These are phyloP conservation scores for Chenopodium formosanum DNA, from an alignment of 148 eudicot genomes.

Conservation along the genomic window DNA sequence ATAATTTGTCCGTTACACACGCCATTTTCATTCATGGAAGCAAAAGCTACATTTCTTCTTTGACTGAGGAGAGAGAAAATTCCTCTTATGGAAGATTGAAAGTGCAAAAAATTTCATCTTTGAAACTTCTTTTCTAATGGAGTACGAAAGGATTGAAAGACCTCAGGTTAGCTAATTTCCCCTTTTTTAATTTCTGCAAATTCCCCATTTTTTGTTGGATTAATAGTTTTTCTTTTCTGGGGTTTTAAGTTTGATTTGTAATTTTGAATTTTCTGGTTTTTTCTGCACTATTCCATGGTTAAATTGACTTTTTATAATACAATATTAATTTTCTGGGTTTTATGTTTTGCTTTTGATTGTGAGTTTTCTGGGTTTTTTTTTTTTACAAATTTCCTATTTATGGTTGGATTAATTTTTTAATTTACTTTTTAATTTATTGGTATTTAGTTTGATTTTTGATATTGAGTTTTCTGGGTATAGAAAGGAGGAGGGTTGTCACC, in stretches of 20 bases:
- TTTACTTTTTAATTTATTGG: background rate
- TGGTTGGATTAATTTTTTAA: background rate
- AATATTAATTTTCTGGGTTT: background rate
- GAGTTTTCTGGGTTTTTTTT: background rate
- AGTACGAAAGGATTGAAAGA: conserved; percentile 33
- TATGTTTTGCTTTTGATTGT: background rate
- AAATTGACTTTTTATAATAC: background rate
- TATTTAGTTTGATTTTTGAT: background rate
- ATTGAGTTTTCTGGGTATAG: conserved; percentile 3
- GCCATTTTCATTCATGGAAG: conserved; percentile 15
- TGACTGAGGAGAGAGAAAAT: background rate
- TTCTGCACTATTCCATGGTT: background rate
- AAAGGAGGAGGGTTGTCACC: conserved; percentile 37
- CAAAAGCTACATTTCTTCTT: conserved; percentile 12
- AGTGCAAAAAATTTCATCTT: background rate
- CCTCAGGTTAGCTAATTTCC: conserved; percentile 23
- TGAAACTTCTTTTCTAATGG: conserved; percentile 18
- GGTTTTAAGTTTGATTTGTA: background rate
- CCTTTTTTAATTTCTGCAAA: background rate
- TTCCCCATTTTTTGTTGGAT: background rate
- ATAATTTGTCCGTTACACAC: conserved; percentile 27
- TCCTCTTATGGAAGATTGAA: background rate
- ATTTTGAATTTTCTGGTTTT: background rate
- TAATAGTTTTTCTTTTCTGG: conserved; percentile 4
- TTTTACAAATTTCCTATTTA: background rate